Evolutionary conservation across 2,329 filamentous ascomycete genomes (phyloP).

Genomic region (Cladosporium phlei): DNA sequence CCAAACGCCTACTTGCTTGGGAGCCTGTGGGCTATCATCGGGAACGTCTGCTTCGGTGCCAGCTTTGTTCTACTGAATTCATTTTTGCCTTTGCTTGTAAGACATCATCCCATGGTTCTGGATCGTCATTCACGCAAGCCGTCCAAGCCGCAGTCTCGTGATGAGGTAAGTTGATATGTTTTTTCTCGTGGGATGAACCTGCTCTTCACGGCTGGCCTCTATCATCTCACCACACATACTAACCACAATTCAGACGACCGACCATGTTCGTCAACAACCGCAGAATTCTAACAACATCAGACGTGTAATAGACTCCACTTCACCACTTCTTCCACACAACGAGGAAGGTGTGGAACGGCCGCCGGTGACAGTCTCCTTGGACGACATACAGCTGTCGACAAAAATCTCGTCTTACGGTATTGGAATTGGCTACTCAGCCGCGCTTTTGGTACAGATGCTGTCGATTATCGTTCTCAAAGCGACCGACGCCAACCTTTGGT

Average conservation of each 20-base stretch:
- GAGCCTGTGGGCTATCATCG: conserved; percentile 77
- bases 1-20: conserved; percentile 75
- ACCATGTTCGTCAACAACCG: background rate
- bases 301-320: conserved; percentile 32
- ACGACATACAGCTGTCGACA: conserved; percentile 75
- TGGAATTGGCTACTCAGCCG: conserved; percentile 87
- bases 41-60: conserved; percentile 90
- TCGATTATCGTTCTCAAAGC: conserved; percentile 69
- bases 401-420: conserved; percentile 89
- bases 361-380: no score
- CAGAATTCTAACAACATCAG: conserved; percentile 26
- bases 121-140: background rate
- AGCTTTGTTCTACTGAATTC: conserved; percentile 95
- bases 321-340: conserved; percentile 31
- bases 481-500: conserved; percentile 74
- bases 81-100: conserved; percentile 84
- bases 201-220: no score
- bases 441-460: conserved; percentile 75
- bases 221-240: no score
- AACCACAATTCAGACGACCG: no score
- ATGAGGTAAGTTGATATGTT: background rate
- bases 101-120: conserved; percentile 62
- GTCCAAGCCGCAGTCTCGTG: no score
- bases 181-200: no score
- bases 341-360: conserved; percentile 30